phyloP scores from a whole-genome alignment of 768 basidiomycete genomes.

The Tricholoma sp. region DNA sequence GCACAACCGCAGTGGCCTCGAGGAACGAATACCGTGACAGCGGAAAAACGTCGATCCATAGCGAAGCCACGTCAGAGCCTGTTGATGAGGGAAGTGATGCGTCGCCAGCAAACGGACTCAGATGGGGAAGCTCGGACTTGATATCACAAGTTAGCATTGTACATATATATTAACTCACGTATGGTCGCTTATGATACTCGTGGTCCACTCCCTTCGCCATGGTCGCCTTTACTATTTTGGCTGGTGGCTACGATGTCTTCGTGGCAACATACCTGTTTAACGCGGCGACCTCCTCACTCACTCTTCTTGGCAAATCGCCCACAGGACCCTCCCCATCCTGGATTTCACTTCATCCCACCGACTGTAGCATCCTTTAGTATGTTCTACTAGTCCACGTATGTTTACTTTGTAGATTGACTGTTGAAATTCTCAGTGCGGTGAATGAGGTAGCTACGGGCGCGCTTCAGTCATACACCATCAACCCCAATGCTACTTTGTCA shows the following conservation, averaged over 20 bases:
- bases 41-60: no score
- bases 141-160: no score
- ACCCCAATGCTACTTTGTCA: constrained; percentile 39
- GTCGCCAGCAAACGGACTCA: no score
- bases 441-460: constrained; percentile 48
- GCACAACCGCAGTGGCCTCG: no score
- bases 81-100: no score
- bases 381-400: constrained; percentile 16
- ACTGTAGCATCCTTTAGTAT: constrained; percentile 58
- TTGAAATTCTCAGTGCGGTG: constrained; percentile 39
- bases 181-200: no score
- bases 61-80: no score
- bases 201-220: constrained; percentile 24
- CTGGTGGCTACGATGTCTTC: constrained; percentile 59
- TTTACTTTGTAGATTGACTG: not conserved
- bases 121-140: no score
- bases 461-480: constrained; percentile 55
- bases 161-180: not conserved
- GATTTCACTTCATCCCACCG: constrained; percentile 52
- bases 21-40: no score
- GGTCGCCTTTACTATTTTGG: constrained; percentile 66
- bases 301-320: constrained; percentile 41
- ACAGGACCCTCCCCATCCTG: constrained; percentile 54
- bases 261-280: constrained; percentile 63
- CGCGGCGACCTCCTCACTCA: constrained; percentile 40